These are phyloP conservation scores for Brettanomyces sp. DNA, from an alignment of 805 yeast species.

Conservation along the genomic window DNA sequence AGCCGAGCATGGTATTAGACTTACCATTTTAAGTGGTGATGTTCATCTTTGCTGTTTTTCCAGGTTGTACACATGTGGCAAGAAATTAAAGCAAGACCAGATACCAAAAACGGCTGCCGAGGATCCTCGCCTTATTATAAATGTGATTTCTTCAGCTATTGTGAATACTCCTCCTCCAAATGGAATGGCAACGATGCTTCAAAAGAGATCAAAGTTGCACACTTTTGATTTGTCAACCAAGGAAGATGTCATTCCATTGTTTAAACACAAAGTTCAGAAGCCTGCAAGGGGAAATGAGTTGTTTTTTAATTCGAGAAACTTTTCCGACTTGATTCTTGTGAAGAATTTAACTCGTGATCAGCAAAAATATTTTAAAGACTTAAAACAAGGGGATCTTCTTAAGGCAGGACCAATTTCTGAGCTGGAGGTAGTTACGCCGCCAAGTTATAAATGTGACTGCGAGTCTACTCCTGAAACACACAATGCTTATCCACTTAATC, in stretches of 20 bases:
- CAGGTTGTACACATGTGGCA: conserved; percentile 37
- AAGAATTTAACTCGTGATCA: conserved; percentile 22
- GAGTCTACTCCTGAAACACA: conserved; percentile 6
- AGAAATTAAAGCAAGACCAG: conserved; percentile 29
- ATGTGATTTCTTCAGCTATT: conserved; percentile 84
- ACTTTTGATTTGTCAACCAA: conserved; percentile 54
- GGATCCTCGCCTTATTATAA: conserved; percentile 72
- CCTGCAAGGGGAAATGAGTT: conserved; percentile 32
- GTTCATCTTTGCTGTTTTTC: conserved; percentile 87
- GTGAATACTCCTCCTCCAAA: conserved; percentile 90
- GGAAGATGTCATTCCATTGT: conserved; percentile 76
- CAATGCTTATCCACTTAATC: conserved; percentile 45
- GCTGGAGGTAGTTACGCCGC: conserved; percentile 5
- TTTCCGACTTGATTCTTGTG: conserved; percentile 57
- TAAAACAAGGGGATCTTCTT: conserved; percentile 18
- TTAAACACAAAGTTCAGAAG: conserved; percentile 46
- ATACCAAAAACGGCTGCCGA: conserved; percentile 43
- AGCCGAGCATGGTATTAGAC: conserved; percentile 50
- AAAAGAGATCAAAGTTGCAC: conserved; percentile 61
- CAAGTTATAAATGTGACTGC: neutral
- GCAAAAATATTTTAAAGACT: conserved; percentile 7
- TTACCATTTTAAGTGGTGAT: conserved; percentile 86
- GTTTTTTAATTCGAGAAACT: conserved; percentile 60
- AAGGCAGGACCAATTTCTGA: conserved; percentile 27
- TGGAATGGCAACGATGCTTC: conserved; percentile 67